These are phyloP conservation scores for Fraxinus excelsior DNA, from an alignment of 257 asterid species.

Conservation along the genomic window DNA sequence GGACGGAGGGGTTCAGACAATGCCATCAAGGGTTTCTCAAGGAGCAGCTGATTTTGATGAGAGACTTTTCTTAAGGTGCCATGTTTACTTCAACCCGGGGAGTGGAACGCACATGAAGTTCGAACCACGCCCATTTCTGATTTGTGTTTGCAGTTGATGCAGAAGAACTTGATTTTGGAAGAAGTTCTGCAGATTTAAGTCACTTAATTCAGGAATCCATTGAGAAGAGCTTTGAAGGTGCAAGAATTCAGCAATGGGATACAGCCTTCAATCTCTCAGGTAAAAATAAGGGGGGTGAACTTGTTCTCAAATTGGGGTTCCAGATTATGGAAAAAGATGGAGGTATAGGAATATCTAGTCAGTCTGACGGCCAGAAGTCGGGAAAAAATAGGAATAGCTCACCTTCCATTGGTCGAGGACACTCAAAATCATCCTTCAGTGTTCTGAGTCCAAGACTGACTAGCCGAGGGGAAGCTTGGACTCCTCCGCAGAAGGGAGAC, in stretches of 20 bases:
- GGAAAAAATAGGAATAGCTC: conserved; percentile 34
- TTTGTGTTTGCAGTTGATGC: conserved; percentile 82
- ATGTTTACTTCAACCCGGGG: conserved; percentile 71
- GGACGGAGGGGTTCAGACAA: conserved; percentile 78
- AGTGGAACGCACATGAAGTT: conserved; percentile 55
- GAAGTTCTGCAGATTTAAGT: conserved; percentile 63
- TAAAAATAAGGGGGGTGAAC: conserved; percentile 90
- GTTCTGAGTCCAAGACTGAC: conserved; percentile 70
- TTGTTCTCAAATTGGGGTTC: conserved; percentile 76
- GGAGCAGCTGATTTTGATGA: conserved; percentile 92
- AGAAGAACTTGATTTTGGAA: conserved; percentile 73
- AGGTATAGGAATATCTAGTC: conserved; percentile 70
- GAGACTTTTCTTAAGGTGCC: conserved; percentile 74
- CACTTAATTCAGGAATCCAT: conserved; percentile 71
- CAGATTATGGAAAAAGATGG: conserved; percentile 99
- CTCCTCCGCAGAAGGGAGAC: conserved; percentile 59
- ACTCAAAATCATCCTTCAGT: conserved; percentile 78
- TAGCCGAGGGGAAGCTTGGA: conserved; percentile 55
- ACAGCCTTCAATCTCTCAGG: conserved; percentile 54
- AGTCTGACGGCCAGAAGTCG: conserved; percentile 52
- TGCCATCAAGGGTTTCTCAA: conserved; percentile 90
- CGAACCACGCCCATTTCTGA: conserved; percentile 75
- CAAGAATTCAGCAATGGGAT: conserved; percentile 78
- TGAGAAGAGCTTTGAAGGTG: conserved; percentile 68
- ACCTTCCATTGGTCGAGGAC: conserved; percentile 60